These are phyloP conservation scores for Xylaria sp. DNA, from an alignment of 2,329 filamentous ascomycete species.

Conservation along the genomic window DNA sequence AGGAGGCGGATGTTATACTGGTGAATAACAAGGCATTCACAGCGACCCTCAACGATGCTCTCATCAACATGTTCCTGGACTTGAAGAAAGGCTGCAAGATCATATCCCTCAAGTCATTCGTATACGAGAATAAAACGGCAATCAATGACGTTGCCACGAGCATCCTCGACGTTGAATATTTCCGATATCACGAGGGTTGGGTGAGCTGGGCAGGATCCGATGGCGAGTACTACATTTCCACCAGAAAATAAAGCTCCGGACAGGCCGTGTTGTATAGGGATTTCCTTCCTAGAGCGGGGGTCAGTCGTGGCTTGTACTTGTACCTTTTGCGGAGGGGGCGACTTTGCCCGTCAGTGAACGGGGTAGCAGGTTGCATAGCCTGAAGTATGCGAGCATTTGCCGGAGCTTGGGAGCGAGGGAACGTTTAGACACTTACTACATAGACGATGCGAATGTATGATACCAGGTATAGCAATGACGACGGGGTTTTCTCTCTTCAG, in stretches of 20 bases:
- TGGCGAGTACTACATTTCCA: constrained; percentile 89
- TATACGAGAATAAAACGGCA: constrained; percentile 80
- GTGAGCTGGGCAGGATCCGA: constrained; percentile 92
- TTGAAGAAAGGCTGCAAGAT: constrained; percentile 90
- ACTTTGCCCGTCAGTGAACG: constrained; percentile 21
- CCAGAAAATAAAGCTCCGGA: constrained; percentile 65
- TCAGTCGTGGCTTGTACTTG: constrained; percentile 33
- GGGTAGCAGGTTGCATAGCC: constrained; percentile 21
- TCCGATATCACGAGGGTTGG: constrained; percentile 71
- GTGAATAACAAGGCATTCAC: constrained; percentile 99
- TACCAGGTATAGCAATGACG: constrained; percentile 41
- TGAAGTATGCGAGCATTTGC: constrained; percentile 21
- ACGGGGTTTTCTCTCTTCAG: constrained; percentile 14
- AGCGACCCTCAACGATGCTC: constrained; percentile 82
- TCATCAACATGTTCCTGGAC: constrained; percentile 91
- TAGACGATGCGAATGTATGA: constrained; percentile 39
- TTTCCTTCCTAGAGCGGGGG: constrained; percentile 18
- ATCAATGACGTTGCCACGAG: constrained; percentile 80
- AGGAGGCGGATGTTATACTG: constrained; percentile 90
- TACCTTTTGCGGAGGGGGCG: constrained; percentile 23
- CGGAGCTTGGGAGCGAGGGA: constrained; percentile 33
- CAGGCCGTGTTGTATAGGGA: constrained; percentile 4
- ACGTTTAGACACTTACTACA: constrained; percentile 43
- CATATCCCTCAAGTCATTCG: constrained; percentile 91
- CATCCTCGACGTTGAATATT: constrained; percentile 78